phyloP scores from a whole-genome alignment of 2,329 filamentous ascomycete genomes.

The Microsporum canis region DNA sequence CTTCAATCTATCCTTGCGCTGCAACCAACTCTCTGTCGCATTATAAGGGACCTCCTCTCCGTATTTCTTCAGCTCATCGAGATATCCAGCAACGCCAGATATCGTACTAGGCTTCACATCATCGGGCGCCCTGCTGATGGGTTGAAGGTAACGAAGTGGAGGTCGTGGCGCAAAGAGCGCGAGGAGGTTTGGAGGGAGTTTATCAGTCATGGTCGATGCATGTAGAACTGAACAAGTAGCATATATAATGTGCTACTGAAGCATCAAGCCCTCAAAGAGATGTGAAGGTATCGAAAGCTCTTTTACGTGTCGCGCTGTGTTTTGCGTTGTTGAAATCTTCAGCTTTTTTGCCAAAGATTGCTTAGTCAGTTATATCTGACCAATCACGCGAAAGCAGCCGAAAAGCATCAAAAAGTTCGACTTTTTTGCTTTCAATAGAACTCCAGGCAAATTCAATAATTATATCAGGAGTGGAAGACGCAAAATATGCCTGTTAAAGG shows the following conservation, averaged over 20 bases:
- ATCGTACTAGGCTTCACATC: conserved; percentile 65
- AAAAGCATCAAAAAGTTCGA: background rate
- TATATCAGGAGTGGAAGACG: background rate
- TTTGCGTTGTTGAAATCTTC: background rate
- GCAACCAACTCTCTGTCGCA: conserved; percentile 86
- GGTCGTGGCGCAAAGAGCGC: conserved; percentile 92
- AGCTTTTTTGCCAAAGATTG: background rate
- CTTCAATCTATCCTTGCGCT: conserved; percentile 73
- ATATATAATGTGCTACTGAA: background rate
- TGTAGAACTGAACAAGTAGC: background rate
- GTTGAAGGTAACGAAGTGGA: conserved; percentile 77
- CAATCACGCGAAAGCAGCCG: background rate
- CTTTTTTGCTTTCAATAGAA: background rate
- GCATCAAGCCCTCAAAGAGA: background rate
- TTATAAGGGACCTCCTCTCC: conserved; percentile 64
- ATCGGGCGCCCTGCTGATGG: conserved; percentile 70
- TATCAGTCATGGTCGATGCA: conserved; percentile 66
- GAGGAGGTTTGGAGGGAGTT: conserved; percentile 82
- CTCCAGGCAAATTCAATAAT: conserved; percentile 1
- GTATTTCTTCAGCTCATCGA: conserved; percentile 64
- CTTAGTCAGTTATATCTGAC: background rate
- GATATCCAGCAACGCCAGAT: conserved; percentile 60
- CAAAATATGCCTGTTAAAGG: conserved; percentile 35
- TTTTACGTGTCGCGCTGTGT: background rate
- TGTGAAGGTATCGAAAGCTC: background rate